Base-by-base conservation (phyloP, 2,329 filamentous ascomycete genomes). In the Dothiorella sarmentorum region DNA sequence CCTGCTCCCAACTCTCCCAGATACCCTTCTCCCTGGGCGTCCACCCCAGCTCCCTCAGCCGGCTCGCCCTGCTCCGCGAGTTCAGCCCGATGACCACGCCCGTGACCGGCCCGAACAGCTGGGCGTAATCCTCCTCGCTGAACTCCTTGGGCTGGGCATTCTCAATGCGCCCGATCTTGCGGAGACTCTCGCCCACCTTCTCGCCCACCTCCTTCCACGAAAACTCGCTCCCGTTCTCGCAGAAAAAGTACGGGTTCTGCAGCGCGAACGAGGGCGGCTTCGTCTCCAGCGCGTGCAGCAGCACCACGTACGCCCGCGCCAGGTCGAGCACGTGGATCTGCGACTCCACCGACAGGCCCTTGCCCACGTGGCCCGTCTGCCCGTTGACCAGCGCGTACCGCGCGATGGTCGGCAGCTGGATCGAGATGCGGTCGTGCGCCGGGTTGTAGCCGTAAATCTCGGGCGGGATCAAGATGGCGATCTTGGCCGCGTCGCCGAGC, bases 161-260 rank as follows among this genome's bases (percentile, higher is more conserved):
- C 17, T 67, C 10, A 29, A 79, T 69, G 60, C 69, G 71, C 2
- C 76, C 77, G 5, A 67, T 69, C 49, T 67, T 59, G 44, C 75
- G 63, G 18, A 80, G 67, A 6, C 64, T 66, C 40, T 69, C 59
- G 2, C 75, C 77, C 60, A 80, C 74, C 3, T 68, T 62, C 4
- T 60, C 63, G 0, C 76, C 75, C 15, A 73, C 66, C 4, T 76
- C 73, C n/a, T 64, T 64, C 78, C 77, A 80, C 17, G 73, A 75
- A 11, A 72, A 69, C 62, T 80, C 78, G 7, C 69, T 53, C 20
- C 75, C 75, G 26, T 73, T 69, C 64, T 81, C 78, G 66, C 72
- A 76, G 68, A 81, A 81, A 64, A 75, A 81, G 64, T 81, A 82
- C 0, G 77, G 78, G 60, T 80, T 79, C 27, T 71, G 60, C 1